phyloP scores from a whole-genome alignment of 148 eudicot genomes.

The Cornus controversa region DNA sequence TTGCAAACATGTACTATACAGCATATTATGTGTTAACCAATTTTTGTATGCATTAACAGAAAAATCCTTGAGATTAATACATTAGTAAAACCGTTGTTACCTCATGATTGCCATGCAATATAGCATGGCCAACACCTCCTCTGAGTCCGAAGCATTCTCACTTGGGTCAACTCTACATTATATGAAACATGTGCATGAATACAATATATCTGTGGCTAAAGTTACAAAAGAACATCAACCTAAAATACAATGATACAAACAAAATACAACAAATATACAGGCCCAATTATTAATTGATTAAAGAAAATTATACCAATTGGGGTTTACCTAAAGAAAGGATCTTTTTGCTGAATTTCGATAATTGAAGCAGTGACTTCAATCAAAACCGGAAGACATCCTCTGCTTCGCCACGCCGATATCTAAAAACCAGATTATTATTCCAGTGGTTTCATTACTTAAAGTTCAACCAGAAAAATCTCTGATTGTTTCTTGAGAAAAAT shows the following conservation, averaged over 20 bases:
- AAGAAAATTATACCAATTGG: neutral
- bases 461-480: neutral
- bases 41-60: neutral
- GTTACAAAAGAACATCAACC: neutral
- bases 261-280: neutral
- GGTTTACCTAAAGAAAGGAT: slow-evolving; percentile 55
- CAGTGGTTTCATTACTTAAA: neutral
- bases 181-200: neutral
- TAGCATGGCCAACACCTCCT: slow-evolving; percentile 71
- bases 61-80: neutral
- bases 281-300: neutral
- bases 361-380: slow-evolving; percentile 75
- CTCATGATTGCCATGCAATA: slow-evolving; percentile 86
- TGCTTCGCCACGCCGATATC: slow-evolving; percentile 79
- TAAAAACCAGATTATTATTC: slow-evolving; percentile 12
- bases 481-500: slow-evolving; percentile 3
- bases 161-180: slow-evolving; percentile 39
- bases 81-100: slow-evolving; percentile 30
- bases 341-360: slow-evolving; percentile 74
- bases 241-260: neutral
- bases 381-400: slow-evolving; percentile 74
- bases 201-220: neutral
- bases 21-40: no score
- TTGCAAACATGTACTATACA: neutral
- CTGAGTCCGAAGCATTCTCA: slow-evolving; percentile 38